Percentiles rank a stretch among this genome's conserved stretches.
Evolutionary conservation across 2,329 filamentous ascomycete genomes (phyloP).

Genomic region (Ophiostoma himal-ulmi): DNA sequence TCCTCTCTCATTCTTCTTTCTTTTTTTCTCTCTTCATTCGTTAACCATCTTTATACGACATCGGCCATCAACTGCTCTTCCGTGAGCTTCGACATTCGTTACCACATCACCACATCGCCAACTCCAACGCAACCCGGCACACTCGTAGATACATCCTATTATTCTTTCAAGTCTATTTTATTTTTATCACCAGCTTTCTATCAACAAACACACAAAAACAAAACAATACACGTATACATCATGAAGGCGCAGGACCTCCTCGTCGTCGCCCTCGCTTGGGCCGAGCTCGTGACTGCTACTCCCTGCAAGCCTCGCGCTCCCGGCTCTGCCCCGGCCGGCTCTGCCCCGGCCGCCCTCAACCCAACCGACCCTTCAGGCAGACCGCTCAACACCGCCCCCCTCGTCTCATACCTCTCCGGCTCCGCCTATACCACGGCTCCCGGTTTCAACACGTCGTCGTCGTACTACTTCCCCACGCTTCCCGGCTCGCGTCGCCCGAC

Average conservation of each 20-base stretch:
- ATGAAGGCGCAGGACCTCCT: conserved; percentile 13
- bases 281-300: not conserved
- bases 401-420: conserved; percentile 8
- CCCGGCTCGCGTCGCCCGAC: not conserved
- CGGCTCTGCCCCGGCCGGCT: not conserved
- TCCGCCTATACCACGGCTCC: not conserved
- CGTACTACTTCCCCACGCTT: conserved; percentile 5
- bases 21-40: not conserved
- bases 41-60: conserved; percentile 5
- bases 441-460: not conserved
- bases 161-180: not conserved
- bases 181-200: not conserved
- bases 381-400: not conserved
- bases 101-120: not conserved
- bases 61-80: not conserved
- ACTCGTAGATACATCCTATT: not conserved
- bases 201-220: not conserved
- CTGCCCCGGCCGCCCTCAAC: not conserved
- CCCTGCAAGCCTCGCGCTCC: conserved; percentile 10
- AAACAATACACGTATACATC: not conserved
- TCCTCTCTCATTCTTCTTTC: not conserved
- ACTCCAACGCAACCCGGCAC: not conserved
- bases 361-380: not conserved
- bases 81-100: conserved; percentile 12
- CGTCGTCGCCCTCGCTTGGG: not conserved